These are phyloP conservation scores for Blastobotrys proliferans DNA, from an alignment of 1,139 yeast genomes.

Conservation along the genomic window DNA sequence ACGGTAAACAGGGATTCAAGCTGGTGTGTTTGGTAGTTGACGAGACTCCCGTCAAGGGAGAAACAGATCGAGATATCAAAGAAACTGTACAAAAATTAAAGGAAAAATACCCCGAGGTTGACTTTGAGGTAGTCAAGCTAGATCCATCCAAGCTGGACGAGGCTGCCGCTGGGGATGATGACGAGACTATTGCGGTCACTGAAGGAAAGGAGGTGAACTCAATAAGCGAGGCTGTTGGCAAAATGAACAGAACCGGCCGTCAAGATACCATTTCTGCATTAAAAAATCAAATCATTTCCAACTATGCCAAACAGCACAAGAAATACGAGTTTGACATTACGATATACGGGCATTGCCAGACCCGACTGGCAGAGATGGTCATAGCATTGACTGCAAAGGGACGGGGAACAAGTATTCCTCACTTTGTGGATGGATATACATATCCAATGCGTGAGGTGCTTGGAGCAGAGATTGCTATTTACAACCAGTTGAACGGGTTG, in stretches of 20 bases:
- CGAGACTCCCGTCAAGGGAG: slow-evolving; percentile 32
- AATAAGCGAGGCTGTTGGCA: slow-evolving; percentile 3
- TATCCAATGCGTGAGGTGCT: slow-evolving; percentile 78
- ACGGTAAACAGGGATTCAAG: slow-evolving; percentile 66
- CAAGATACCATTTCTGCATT: slow-evolving; percentile 59
- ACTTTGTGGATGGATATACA: slow-evolving; percentile 39
- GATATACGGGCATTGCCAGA: slow-evolving; percentile 76
- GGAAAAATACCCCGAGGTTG: slow-evolving; percentile 25
- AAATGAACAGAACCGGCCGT: slow-evolving; percentile 22
- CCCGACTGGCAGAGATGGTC: slow-evolving; percentile 74
- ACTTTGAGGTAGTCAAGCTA: slow-evolving; percentile 24
- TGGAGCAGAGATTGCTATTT: slow-evolving; percentile 59
- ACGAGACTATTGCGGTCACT: neutral
- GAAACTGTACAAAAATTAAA: slow-evolving; percentile 23
- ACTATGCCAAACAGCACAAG: slow-evolving; percentile 44
- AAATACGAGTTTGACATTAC: slow-evolving; percentile 53
- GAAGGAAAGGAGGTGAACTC: slow-evolving; percentile 1
- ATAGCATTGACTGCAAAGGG: slow-evolving; percentile 85
- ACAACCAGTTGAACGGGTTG: slow-evolving; percentile 40
- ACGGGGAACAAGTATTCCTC: slow-evolving; percentile 67
- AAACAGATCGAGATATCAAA: slow-evolving; percentile 14
- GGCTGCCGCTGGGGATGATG: neutral
- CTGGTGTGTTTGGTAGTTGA: slow-evolving; percentile 53
- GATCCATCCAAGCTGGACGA: no score
- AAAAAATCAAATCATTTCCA: slow-evolving; percentile 45